These are phyloP conservation scores for Populus nigra DNA, from an alignment of 345 rosid species.

Conservation along the genomic window DNA sequence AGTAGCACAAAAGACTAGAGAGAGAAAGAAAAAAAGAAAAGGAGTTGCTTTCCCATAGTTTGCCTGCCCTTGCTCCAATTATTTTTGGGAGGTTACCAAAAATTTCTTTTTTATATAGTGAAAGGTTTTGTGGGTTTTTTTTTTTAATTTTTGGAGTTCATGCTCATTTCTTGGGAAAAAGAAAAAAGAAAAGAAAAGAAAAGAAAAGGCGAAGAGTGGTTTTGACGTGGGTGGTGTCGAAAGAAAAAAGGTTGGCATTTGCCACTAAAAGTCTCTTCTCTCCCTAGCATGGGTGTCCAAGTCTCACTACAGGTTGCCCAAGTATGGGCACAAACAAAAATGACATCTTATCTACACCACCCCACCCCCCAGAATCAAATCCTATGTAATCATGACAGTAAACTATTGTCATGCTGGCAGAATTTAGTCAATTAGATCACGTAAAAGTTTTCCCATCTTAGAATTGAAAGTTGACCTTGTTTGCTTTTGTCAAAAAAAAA, in stretches of 20 bases:
- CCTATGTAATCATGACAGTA: constrained; percentile 3
- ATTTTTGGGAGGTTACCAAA: constrained; percentile 16
- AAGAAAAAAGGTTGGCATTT: constrained; percentile 1
- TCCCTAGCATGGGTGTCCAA: not conserved
- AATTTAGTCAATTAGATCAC: not conserved
- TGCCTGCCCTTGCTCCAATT: constrained; percentile 27
- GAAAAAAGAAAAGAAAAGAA: not conserved
- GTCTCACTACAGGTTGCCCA: not conserved
- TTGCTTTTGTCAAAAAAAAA: not conserved
- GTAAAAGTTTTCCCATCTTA: not conserved
- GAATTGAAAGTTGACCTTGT: not conserved
- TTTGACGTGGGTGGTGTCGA: not conserved
- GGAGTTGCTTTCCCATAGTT: constrained; percentile 34
- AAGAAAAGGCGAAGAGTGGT: not conserved
- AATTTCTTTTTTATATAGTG: not conserved
- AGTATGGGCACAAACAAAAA: constrained; percentile 9
- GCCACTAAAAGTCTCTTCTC: not conserved
- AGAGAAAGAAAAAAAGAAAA: constrained; percentile 15
- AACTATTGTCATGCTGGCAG: not conserved
- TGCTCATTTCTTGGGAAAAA: constrained; percentile 19
- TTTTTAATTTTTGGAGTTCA: not conserved
- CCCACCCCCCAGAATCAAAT: not conserved
- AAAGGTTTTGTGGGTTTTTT: not conserved
- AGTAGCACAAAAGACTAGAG: constrained; percentile 13
- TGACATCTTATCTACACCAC: constrained; percentile 21